Evolutionary conservation across 2,329 filamentous ascomycete genomes (phyloP).

Genomic region (Colletotrichum chrysophilum): DNA sequence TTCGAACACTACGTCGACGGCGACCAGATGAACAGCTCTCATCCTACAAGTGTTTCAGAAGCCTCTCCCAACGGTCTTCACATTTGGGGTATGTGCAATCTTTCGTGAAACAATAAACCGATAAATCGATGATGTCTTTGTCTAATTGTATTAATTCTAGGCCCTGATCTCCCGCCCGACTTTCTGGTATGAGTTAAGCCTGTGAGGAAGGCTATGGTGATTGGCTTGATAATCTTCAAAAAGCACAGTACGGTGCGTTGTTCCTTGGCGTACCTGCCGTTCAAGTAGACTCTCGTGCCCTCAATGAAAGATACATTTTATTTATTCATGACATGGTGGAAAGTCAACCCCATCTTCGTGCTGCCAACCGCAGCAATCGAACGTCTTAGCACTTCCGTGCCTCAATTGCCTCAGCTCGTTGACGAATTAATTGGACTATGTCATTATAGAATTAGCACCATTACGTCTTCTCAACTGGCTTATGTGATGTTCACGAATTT

Average conservation of each 20-base stretch:
- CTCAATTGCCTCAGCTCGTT: no score
- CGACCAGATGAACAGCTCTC: slow-evolving; percentile 63
- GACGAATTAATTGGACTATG: no score
- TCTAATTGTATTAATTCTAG: background rate
- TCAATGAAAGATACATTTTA: background rate
- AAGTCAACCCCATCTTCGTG: no score
- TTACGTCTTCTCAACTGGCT: no score
- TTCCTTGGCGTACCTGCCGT: background rate
- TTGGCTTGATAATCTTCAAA: background rate
- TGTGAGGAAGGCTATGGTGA: background rate
- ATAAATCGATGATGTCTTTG: background rate
- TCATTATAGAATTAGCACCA: no score
- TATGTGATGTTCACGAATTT: no score
- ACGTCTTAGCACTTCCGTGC: no score
- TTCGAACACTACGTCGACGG: slow-evolving; percentile 76
- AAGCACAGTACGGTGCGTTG: background rate
- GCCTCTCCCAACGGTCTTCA: slow-evolving; percentile 47
- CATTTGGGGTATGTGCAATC: slow-evolving; percentile 45
- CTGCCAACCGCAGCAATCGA: no score
- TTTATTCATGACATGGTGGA: no score
- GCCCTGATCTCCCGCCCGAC: background rate
- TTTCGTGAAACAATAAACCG: background rate
- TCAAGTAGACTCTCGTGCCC: background rate
- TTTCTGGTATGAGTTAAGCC: background rate
- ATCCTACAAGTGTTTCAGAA: slow-evolving; percentile 48